Percentiles rank a stretch among this genome's conserved stretches.
Evolutionary conservation across 768 basidiomycete species (phyloP).

Genomic region (Cystofilobasidium capitatum): DNA sequence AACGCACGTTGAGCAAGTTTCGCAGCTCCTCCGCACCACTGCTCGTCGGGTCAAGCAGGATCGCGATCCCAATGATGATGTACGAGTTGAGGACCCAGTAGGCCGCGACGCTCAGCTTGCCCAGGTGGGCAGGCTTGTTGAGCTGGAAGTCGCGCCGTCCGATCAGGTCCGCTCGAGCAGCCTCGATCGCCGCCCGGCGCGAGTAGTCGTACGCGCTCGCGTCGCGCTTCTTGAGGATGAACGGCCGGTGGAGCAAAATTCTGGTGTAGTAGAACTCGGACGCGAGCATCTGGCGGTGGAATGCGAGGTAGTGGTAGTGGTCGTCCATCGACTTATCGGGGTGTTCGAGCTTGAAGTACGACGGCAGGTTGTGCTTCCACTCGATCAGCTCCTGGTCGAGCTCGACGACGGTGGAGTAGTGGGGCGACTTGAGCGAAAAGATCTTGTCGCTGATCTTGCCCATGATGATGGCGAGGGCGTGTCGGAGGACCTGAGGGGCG

Average conservation of each 20-base stretch:
- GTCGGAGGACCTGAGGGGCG: constrained; percentile 30
- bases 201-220: constrained; percentile 38
- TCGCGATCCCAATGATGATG: constrained; percentile 24
- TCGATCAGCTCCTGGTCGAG: constrained; percentile 39
- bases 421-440: constrained; percentile 40
- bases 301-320: constrained; percentile 39
- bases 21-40: constrained; percentile 16
- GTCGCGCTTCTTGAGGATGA: constrained; percentile 37
- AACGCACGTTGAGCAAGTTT: constrained; percentile 21
- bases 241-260: constrained; percentile 40
- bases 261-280: constrained; percentile 39
- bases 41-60: constrained; percentile 20
- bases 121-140: constrained; percentile 33
- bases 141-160: constrained; percentile 39
- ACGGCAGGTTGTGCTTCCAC: constrained; percentile 18
- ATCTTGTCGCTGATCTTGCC: constrained; percentile 40
- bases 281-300: constrained; percentile 40
- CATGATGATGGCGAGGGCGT: constrained; percentile 40
- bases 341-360: constrained; percentile 29
- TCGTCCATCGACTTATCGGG: constrained; percentile 38
- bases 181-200: constrained; percentile 40
- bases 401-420: constrained; percentile 39
- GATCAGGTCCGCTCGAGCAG: constrained; percentile 40
- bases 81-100: constrained; percentile 27
- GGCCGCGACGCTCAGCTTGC: constrained; percentile 11